Evolutionary conservation across 495 filamentous ascomycete genomes (phyloP), one percentile per base, ranked within the genome.

Genomic region (Paragyromitra xinjiangensis): DNA sequence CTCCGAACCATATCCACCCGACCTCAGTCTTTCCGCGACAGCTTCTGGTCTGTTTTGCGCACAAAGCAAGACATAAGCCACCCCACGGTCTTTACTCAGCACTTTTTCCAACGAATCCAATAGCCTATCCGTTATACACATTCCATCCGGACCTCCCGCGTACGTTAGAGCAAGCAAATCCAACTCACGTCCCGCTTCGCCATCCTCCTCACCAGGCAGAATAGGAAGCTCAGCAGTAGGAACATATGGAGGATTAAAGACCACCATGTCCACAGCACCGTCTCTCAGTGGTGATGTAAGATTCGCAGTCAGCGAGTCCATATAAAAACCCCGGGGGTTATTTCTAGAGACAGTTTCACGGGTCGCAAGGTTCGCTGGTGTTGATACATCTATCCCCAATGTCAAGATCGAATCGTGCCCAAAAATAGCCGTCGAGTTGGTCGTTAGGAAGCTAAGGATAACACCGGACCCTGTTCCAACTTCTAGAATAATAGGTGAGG

Each of bases 181-280:
- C 90, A 88, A n/a, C 91, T 93, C 69, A 95, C 93, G 37, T 87
- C 86, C 69, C 92, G 90, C 66, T 91, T 93, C 56, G 83, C 80
- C 6, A 81, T 81, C 78, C 66, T 82, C 64, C 80, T 84, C 16
- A 55, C 84, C 53, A 78, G 82, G 85, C 1, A 88, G 70, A 8
- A 84, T 69, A 1, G 91, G 94, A 37, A 97, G 79, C n/a, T 89
- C 88, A 16, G 88, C 84, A 0, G 93, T 94, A 5, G 95, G 95
- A 6, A 98, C 95, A 79, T 99, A 99, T 0, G 95, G 95, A 44
- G 95, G 95, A 82, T 99, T 99, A 87, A 98, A 98, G 42, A 99
- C 87, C 39, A 98, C 85, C 26, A 99, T 88, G 82, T 98, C 95
- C 0, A 97, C 89, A 45, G 82, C 81, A 2, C 86, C 84, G 0